A percentile compares a stretch with the other conserved stretches of the same genome.
These are phyloP conservation scores for Geranium rotundifolium DNA, from an alignment of 345 rosid species.

Conservation along the genomic window DNA sequence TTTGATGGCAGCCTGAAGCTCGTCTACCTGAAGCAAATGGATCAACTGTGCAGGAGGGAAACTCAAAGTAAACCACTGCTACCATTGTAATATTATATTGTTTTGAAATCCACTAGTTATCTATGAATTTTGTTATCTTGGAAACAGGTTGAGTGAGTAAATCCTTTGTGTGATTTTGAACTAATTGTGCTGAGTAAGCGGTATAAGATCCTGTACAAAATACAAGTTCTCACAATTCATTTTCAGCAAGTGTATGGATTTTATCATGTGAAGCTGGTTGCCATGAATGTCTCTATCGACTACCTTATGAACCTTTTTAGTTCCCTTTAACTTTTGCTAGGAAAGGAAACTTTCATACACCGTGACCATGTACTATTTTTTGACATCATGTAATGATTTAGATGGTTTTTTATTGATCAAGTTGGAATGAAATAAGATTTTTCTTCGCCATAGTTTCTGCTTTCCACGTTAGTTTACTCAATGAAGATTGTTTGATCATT, in stretches of 20 bases:
- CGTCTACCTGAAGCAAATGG: conserved; percentile 47
- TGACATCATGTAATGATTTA: no score
- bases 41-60: conserved; percentile 34
- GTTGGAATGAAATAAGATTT: background rate
- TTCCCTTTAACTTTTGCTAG: no score
- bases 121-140: background rate
- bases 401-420: background rate
- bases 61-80: conserved; percentile 51
- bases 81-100: background rate
- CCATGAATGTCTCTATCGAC: no score
- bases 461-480: background rate
- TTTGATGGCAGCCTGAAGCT: conserved; percentile 53
- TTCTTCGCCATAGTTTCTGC: background rate
- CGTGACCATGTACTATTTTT: no score
- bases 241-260: no score
- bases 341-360: no score
- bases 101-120: background rate
- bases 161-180: no score
- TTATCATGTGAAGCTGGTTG: no score
- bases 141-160: background rate
- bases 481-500: background rate
- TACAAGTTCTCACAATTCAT: no score
- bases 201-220: no score
- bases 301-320: no score
- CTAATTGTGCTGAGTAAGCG: no score